Evolutionary conservation across 805 yeast species (phyloP), one percentile per base, ranked within the genome.

Genomic region (Kuraishia cidri): DNA sequence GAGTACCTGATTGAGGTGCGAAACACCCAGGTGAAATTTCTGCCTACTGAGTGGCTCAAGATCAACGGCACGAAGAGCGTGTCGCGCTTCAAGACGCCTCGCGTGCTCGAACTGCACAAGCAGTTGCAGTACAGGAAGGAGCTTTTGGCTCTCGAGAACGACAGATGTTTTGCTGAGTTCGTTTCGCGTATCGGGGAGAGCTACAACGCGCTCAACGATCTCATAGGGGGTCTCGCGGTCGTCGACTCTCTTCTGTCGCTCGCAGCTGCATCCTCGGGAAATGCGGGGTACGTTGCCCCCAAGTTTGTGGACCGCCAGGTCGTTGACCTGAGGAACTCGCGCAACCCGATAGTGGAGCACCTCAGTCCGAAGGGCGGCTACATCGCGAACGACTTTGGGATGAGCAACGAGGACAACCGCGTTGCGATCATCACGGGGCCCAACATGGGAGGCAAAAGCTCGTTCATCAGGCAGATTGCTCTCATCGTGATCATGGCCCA

Each of bases 381-480:
- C 47, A 83, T 87, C 9, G 66, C 92, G 2, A 87, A 86, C 48
- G 74, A 77, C 40, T 66, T 79, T 4, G 35, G 49, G 5, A 69
- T 87, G 60, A 43, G 60, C 5, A 47, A 56, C 5, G 47, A 57
- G n/a, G 50, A 59, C 3, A 64, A 72, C 10, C 62, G 85, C 22
- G 69, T 72, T 0, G 59, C 77, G 34, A 64, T 87, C 11, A 71
- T 87, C 15, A 83, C 94, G 0, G 95, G 94, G 0, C 92, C 94
- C 0, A 83, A 83, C 43, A 81, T 83, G 87, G 94, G 94, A 7
- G 94, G 94, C 4, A 84, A 84, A 49, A 78, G 87, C 5, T 75
- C 86, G 1, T 77, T 75, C 45, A 84, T 81, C 11, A 67, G 83
- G 32, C 86, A 81, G 39, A 66, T 81, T 8, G 94, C 92, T 0